These are phyloP conservation scores for Candida coleopterorum DNA, from an alignment of 805 yeast species.

Conservation along the genomic window DNA sequence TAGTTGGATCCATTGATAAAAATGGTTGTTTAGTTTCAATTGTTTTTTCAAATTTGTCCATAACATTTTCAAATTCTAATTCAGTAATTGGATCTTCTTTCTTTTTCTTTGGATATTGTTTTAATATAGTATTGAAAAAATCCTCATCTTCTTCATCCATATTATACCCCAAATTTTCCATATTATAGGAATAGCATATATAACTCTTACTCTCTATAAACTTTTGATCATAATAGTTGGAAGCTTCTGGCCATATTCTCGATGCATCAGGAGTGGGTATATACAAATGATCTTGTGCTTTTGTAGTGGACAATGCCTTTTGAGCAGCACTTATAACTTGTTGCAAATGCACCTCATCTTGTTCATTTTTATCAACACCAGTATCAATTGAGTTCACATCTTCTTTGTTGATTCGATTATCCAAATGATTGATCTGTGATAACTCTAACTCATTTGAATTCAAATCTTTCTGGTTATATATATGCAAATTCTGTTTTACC, in stretches of 20 bases:
- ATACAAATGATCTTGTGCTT: slow-evolving; percentile 42
- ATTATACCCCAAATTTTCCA: slow-evolving; percentile 86
- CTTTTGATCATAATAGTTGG: slow-evolving; percentile 59
- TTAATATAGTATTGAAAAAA: slow-evolving; percentile 45
- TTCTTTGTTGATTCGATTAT: slow-evolving; percentile 51
- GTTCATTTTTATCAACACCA: slow-evolving; percentile 97
- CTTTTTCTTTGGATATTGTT: slow-evolving; percentile 23
- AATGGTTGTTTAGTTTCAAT: slow-evolving; percentile 85
- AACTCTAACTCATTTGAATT: slow-evolving; percentile 55
- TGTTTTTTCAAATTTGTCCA: slow-evolving; percentile 67
- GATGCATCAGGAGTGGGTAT: slow-evolving; percentile 98
- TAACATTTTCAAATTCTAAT: slow-evolving; percentile 78
- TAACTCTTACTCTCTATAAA: slow-evolving; percentile 74
- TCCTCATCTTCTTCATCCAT: slow-evolving; percentile 87
- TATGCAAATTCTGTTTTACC: slow-evolving; percentile 79
- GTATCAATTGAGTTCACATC: slow-evolving; percentile 89
- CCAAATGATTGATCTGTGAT: slow-evolving; percentile 38
- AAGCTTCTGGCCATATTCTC: slow-evolving; percentile 71
- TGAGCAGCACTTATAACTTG: slow-evolving; percentile 82
- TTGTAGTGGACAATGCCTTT: slow-evolving; percentile 42
- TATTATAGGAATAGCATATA: slow-evolving; percentile 87
- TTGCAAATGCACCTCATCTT: slow-evolving; percentile 93
- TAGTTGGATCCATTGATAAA: slow-evolving; percentile 76
- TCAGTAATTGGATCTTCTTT: slow-evolving; percentile 42
- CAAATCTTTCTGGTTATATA: slow-evolving; percentile 71